Evolutionary conservation across 2,329 filamentous ascomycete species (phyloP).

Genomic region (Arthrobotrys sphaeroides): DNA sequence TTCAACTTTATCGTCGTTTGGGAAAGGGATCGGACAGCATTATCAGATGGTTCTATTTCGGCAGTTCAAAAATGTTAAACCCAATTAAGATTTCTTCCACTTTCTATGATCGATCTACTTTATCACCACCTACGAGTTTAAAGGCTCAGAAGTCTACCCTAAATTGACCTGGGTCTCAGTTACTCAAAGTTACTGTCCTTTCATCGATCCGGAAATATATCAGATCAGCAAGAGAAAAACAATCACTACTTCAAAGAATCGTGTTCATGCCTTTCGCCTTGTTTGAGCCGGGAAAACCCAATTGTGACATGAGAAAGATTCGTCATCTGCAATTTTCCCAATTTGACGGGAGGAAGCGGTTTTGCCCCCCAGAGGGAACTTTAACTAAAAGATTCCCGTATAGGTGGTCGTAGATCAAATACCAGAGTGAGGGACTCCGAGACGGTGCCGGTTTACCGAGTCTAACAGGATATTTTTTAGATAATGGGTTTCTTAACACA

Average conservation of each 20-base stretch:
- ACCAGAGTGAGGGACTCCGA: conserved; percentile 6
- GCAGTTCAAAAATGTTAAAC: background rate
- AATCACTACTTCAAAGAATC: background rate
- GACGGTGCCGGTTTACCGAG: conserved; percentile 39
- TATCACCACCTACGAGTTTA: no score
- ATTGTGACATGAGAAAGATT: conserved; percentile 1
- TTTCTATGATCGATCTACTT: background rate
- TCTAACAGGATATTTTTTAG: background rate
- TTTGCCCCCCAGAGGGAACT: background rate
- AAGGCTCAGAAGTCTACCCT: background rate
- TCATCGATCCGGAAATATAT: conserved; percentile 11
- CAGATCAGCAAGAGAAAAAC: conserved; percentile 3
- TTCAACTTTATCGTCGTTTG: background rate
- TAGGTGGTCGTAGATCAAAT: conserved; percentile 22
- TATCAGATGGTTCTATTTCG: conserved; percentile 24
- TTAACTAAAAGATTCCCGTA: background rate
- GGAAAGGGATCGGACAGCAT: conserved; percentile 16
- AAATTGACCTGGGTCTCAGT: background rate
- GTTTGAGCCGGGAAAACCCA: no score
- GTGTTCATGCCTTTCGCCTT: no score
- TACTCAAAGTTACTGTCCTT: background rate
- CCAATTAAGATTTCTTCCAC: background rate
- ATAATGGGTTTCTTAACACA: no score
- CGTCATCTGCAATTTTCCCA: background rate
- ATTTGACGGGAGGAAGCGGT: background rate